Conservation (phyloP, 164 flowering plant genomes). For the Chimonanthus praecox region DNA sequence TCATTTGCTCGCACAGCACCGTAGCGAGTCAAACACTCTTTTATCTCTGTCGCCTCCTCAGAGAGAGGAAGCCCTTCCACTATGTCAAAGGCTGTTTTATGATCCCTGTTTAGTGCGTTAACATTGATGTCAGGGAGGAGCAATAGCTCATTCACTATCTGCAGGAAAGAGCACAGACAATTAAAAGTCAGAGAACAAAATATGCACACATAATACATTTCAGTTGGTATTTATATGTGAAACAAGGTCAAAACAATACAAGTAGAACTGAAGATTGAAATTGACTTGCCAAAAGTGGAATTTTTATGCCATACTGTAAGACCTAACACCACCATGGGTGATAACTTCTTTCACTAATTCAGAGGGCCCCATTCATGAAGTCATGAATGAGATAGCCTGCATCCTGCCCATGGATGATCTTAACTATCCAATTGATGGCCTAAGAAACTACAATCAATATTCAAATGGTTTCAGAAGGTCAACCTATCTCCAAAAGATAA, state of each 20-base stretch:
- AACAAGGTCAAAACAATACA: neutral
- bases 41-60: constrained; percentile 55
- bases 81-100: constrained; percentile 68
- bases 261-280: neutral
- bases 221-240: neutral
- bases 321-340: neutral
- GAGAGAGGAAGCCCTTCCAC: constrained; percentile 62
- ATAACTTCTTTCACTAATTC: neutral
- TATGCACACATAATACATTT: neutral
- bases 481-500: neutral
- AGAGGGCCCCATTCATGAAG: neutral
- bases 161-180: constrained; percentile 15
- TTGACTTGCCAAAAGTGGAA: neutral
- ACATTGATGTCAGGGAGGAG: constrained; percentile 54
- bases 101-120: constrained; percentile 63
- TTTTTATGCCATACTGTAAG: neutral
- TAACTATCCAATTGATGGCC: neutral
- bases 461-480: neutral
- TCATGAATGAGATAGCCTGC: neutral
- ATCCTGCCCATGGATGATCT: neutral
- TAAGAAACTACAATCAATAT: neutral
- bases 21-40: constrained; percentile 33
- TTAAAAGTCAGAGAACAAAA: neutral
- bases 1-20: constrained; percentile 67
- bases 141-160: constrained; percentile 60